These are phyloP conservation scores for Populus hybrid DNA, from an alignment of 441 rosid species.

Conservation along the genomic window DNA sequence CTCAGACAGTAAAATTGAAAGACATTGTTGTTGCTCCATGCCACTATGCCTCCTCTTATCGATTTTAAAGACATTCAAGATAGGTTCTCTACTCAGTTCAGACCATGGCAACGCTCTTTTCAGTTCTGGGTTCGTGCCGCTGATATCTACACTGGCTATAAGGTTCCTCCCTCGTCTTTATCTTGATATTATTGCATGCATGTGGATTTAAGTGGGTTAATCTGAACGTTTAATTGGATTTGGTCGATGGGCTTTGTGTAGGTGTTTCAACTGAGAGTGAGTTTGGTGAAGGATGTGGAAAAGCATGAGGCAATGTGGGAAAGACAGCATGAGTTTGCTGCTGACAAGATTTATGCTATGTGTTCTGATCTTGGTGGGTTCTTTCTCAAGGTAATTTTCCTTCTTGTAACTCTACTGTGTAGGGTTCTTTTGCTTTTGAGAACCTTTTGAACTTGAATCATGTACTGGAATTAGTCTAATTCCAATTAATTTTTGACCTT, in stretches of 20 bases:
- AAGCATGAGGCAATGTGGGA: slow-evolving; percentile 96
- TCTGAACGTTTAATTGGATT: slow-evolving; percentile 3
- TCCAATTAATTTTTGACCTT: background rate
- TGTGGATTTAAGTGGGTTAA: background rate
- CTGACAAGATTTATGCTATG: slow-evolving; percentile 82
- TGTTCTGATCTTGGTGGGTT: slow-evolving; percentile 94
- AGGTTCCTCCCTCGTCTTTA: slow-evolving; percentile 37
- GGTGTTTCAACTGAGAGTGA: slow-evolving; percentile 75
- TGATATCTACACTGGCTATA: slow-evolving; percentile 82
- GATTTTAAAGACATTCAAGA: slow-evolving; percentile 64
- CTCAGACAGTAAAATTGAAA: no score
- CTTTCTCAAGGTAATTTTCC: slow-evolving; percentile 70
- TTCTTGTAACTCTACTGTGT: background rate
- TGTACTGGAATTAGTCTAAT: background rate
- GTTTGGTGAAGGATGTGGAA: slow-evolving; percentile 66
- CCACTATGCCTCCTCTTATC: slow-evolving; percentile 26
- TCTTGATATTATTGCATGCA: background rate
- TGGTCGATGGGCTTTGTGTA: slow-evolving; percentile 23
- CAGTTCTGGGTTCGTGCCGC: slow-evolving; percentile 92
- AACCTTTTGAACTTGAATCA: background rate
- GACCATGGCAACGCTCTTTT: slow-evolving; percentile 90
- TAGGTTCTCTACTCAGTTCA: slow-evolving; percentile 51
- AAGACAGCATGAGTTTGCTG: slow-evolving; percentile 79
- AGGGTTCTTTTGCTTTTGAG: background rate
- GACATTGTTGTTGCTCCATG: slow-evolving; percentile 22